Evolutionary conservation across 306 rosid genomes (phyloP).

Genomic region (Ochetophila trinervis): DNA sequence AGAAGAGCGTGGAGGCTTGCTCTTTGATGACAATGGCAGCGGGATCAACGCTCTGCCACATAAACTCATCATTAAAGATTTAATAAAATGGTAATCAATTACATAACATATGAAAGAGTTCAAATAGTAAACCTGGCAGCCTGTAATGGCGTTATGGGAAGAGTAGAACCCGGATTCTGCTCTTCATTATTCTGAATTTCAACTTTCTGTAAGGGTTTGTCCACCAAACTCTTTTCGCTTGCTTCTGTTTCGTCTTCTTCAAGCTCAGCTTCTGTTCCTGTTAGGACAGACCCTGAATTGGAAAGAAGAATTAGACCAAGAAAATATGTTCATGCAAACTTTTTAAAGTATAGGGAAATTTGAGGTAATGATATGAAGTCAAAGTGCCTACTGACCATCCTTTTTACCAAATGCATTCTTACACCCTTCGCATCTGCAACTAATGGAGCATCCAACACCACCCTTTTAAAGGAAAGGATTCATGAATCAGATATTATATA

Average conservation of each 20-base stretch:
- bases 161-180: slow-evolving; percentile 40
- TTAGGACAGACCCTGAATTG: slow-evolving; percentile 48
- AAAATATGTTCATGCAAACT: neutral
- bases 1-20: slow-evolving; percentile 63
- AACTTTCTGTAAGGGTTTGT: slow-evolving; percentile 43
- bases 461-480: slow-evolving; percentile 47
- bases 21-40: slow-evolving; percentile 55
- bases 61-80: slow-evolving; percentile 5
- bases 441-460: slow-evolving; percentile 84
- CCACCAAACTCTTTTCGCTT: slow-evolving; percentile 38
- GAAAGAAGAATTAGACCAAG: slow-evolving; percentile 9
- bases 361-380: neutral
- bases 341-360: neutral
- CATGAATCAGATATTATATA: slow-evolving; percentile 29
- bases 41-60: slow-evolving; percentile 46
- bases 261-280: slow-evolving; percentile 45
- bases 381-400: slow-evolving; percentile 57
- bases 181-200: slow-evolving; percentile 56
- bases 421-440: slow-evolving; percentile 89
- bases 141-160: slow-evolving; percentile 58
- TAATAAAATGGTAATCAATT: slow-evolving; percentile 17
- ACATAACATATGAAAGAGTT: slow-evolving; percentile 14
- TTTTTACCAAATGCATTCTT: slow-evolving; percentile 76
- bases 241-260: slow-evolving; percentile 80
- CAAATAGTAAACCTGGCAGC: slow-evolving; percentile 51